Evolutionary conservation across 108 stramenopile genomes (phyloP).

Genomic region (Skeletonema menzelii): DNA sequence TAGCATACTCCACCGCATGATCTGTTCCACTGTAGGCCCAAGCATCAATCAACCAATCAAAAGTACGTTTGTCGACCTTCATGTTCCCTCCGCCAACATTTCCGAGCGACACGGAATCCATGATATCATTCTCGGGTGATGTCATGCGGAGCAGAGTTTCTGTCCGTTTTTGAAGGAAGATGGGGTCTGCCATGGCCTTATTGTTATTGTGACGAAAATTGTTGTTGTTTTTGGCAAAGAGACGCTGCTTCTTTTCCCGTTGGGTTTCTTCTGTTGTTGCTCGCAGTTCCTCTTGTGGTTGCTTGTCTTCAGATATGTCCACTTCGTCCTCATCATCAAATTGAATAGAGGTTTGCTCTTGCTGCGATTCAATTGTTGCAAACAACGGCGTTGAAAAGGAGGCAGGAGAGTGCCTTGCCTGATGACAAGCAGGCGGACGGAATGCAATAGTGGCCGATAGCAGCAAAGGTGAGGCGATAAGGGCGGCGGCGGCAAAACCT

Average conservation of each 20-base stretch:
- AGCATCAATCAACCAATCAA: conserved; percentile 70
- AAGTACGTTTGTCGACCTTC: conserved; percentile 65
- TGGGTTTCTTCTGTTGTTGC: neutral
- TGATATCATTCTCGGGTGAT: conserved; percentile 5
- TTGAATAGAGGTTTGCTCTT: neutral
- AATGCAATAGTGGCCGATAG: neutral
- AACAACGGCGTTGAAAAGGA: neutral
- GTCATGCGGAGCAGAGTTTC: conserved; percentile 38
- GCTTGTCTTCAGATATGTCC: neutral
- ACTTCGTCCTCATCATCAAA: neutral
- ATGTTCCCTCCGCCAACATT: conserved; percentile 23
- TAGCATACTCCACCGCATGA: conserved; percentile 54
- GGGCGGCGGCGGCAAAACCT: neutral
- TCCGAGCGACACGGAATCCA: neutral
- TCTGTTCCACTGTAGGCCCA: conserved; percentile 60
- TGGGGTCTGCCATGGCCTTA: conserved; percentile 53
- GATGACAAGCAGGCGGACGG: neutral
- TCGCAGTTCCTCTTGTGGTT: neutral
- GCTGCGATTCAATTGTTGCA: neutral
- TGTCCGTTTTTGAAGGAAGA: conserved; percentile 65
- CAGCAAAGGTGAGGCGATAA: neutral
- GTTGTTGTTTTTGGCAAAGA: neutral
- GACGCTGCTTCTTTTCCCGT: neutral
- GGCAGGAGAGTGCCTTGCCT: neutral
- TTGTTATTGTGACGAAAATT: conserved; percentile 35